Evolutionary conservation across 2,329 filamentous ascomycete species (phyloP), one percentile per base, ranked within the genome.

Genomic region (Cordyceps farinosa): DNA sequence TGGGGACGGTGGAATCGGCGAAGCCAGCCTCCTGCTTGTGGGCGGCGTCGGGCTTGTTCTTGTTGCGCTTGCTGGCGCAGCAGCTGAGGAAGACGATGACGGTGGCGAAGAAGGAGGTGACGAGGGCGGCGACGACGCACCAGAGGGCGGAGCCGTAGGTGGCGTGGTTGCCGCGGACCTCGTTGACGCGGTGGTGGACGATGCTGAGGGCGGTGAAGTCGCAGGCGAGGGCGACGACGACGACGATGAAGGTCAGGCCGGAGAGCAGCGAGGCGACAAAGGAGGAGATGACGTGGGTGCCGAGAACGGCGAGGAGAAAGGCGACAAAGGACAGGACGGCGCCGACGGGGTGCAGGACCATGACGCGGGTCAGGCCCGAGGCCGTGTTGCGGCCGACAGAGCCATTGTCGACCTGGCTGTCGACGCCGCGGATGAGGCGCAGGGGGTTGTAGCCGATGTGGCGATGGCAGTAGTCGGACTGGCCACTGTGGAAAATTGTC

Each of bases 311-410:
- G 57, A 86, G 65, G 38, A 84, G 59, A 1, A 81, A 76, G 2
- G 82, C 83, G 38, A 83, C 76, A 75, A 87, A 87, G 68, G 80
- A 77, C 3, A 87, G 72, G 62, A 76, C 84, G 65, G 80, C 79
- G n/a, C 80, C 83, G 69, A 88, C 75, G 34, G 86, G 84, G 75
- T 88, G 86, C 64, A 89, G 79, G 59, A 88, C 74, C 84, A 88
- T 84, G 66, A 84, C 82, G 66, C 78, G 77, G 48, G 85, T 87
- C 47, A 88, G 77, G 34, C 73, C 76, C 66, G 79, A 78, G 64
- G 79, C 73, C 42, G 82, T 80, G 65, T 76, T 72, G 63, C 75
- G 73, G 27, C 79, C 75, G 63, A 78, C 76, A 55, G 73, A 67
- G 65, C 77, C 78, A 71, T 82, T 81, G 44, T 73, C 63, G 53